Evolutionary conservation across 257 asterid species (phyloP), one percentile per base, ranked within the genome.

Genomic region (Apocynum venetum): DNA sequence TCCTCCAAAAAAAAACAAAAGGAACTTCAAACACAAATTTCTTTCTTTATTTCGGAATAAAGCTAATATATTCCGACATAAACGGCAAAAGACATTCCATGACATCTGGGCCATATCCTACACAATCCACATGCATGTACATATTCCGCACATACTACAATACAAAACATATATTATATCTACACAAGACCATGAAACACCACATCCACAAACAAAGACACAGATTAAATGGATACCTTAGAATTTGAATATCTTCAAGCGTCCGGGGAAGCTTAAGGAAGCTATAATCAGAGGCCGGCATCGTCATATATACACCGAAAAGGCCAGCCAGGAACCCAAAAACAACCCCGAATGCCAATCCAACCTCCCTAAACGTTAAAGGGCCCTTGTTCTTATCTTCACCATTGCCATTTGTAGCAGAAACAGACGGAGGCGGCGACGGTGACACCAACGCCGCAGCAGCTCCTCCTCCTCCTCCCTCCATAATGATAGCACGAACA

Each of bases 241-340:
- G 96, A 78, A 91, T 80, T 80, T 94, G 98, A 73, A 94, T 89
- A 86, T 94, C 98, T 83, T 92, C 81, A 43, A 94, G 91, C 73
- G 96, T 83, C 73, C 93, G 92, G 4, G 98, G 98, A 72, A 94
- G 94, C 91, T 89, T 92, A 76, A 94, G 96, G 87, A 94, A 92
- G 89, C 90, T 92, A 81, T 92, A 94, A 89, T 94, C 98, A 25
- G 98, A 89, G 25, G 88, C 88, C 41, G 98, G 98, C 97, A 94
- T 83, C 67, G 98, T 92, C 31, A 94, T 79, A 77, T 94, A 94
- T 35, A 94, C 85, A 76, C 87, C 91, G 9, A 77, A 55, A 82
- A 92, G 88, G 40, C 97, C 97, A 25, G 87, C 44, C 63, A 79
- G 79, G 76, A 92, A 92, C 38, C 93, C 94, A 86, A 89, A 81